These are phyloP conservation scores for Hypoxylon sp. DNA, from an alignment of 2,329 filamentous ascomycete genomes.

Conservation along the genomic window DNA sequence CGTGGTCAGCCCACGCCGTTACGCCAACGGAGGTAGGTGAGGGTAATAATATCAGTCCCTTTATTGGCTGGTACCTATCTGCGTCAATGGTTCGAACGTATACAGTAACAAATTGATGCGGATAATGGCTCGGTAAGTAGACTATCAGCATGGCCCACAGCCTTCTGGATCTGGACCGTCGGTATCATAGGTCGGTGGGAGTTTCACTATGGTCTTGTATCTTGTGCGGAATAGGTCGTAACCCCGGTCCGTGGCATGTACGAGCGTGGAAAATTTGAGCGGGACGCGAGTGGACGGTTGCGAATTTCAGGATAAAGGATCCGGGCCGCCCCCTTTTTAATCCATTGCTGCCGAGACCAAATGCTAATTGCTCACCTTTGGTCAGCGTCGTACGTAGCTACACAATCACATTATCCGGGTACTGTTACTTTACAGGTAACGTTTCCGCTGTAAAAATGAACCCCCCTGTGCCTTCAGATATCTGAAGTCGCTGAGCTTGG, in stretches of 20 bases:
- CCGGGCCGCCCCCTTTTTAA: slow-evolving; percentile 28
- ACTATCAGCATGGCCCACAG: not conserved
- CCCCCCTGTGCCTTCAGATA: no score
- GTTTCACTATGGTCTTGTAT: not conserved
- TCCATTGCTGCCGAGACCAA: slow-evolving; percentile 19
- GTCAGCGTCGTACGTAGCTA: slow-evolving; percentile 9
- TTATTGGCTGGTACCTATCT: no score
- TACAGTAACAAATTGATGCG: not conserved
- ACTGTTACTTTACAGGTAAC: no score
- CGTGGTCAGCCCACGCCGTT: slow-evolving; percentile 14
- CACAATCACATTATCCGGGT: no score
- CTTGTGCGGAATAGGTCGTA: not conserved
- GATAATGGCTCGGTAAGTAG: not conserved
- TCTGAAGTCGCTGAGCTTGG: no score
- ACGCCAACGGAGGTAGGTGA: no score
- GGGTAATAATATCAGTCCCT: no score
- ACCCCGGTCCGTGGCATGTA: slow-evolving; percentile 10
- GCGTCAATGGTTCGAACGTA: slow-evolving; percentile 1
- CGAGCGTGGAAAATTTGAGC: not conserved
- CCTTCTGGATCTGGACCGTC: slow-evolving; percentile 13
- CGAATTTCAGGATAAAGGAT: slow-evolving; percentile 22
- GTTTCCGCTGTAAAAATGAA: no score
- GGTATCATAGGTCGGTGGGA: slow-evolving; percentile 10
- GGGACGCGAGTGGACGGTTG: slow-evolving; percentile 5
- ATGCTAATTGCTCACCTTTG: slow-evolving; percentile 5